A percentile compares a stretch with the other conserved stretches of the same genome.
Evolutionary conservation across 768 basidiomycete genomes (phyloP).

Genomic region (Pleurotus tuber-regium): DNA sequence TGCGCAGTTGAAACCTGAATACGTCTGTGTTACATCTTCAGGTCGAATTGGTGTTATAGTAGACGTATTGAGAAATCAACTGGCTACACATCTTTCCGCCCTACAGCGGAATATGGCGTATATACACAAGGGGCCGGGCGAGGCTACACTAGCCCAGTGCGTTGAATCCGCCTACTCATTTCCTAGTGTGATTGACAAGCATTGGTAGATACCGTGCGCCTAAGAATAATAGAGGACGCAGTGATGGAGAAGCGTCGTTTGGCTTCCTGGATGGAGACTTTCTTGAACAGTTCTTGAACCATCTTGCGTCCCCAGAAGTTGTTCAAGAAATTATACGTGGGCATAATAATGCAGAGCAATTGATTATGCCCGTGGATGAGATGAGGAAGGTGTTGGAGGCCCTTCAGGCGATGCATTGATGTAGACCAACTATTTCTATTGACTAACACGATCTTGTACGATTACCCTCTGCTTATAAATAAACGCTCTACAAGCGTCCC

Average conservation of each 20-base stretch:
- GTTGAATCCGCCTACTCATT: conserved; percentile 12
- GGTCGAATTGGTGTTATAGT: conserved; percentile 77
- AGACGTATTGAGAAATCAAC: conserved; percentile 49
- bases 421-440: no score
- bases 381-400: conserved; percentile 44
- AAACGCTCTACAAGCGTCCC: not conserved
- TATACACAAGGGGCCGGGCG: conserved; percentile 50
- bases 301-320: conserved; percentile 34
- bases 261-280: conserved; percentile 93
- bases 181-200: not conserved
- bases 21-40: conserved; percentile 73
- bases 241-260: conserved; percentile 55
- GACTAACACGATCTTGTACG: no score
- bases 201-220: conserved; percentile 66
- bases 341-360: conserved; percentile 52
- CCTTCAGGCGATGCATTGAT: conserved; percentile 58
- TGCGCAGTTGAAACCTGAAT: conserved; percentile 47
- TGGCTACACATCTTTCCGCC: conserved; percentile 59
- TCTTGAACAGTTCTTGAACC: conserved; percentile 61
- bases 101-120: conserved; percentile 74
- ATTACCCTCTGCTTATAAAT: no score
- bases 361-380: conserved; percentile 45
- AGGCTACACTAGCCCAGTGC: conserved; percentile 60
- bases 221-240: conserved; percentile 49
- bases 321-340: conserved; percentile 58